phyloP scores from a whole-genome alignment of 1,284 basidiomycete species.

The Phellopilus nigrolimitatus region DNA sequence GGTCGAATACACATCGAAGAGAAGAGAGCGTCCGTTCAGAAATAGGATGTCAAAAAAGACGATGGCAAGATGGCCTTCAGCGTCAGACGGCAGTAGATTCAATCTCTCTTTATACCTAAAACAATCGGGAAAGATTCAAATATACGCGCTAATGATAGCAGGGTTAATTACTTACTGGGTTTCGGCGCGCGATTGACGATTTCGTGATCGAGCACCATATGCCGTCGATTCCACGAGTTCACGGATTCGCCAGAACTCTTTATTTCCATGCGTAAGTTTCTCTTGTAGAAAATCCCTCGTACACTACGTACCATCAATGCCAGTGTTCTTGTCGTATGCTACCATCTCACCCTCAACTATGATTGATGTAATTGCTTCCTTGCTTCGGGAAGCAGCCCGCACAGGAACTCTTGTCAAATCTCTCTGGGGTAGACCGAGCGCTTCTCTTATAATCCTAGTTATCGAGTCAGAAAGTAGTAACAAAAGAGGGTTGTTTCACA shows the following conservation, averaged over 20 bases:
- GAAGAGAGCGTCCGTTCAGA: constrained; percentile 53
- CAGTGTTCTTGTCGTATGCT: constrained; percentile 48
- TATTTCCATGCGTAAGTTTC: background rate
- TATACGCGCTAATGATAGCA: no score
- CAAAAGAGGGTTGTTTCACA: constrained; percentile 24
- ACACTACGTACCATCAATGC: constrained; percentile 51
- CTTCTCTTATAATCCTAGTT: constrained; percentile 54
- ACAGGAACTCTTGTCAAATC: background rate
- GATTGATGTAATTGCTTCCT: constrained; percentile 36
- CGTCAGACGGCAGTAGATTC: background rate
- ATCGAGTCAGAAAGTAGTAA: constrained; percentile 15
- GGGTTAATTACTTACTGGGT: no score
- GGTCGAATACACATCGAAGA: constrained; percentile 49
- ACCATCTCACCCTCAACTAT: constrained; percentile 90
- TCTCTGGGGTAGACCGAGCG: constrained; percentile 44
- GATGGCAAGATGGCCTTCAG: constrained; percentile 57
- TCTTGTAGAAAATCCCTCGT: background rate
- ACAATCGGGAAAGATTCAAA: no score
- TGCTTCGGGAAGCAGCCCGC: constrained; percentile 25
- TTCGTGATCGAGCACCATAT: no score
- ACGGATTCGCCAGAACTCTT: constrained; percentile 71
- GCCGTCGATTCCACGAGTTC: constrained; percentile 47
- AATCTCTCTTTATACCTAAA: constrained; percentile 21
- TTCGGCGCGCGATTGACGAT: no score
- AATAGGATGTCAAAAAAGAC: constrained; percentile 82